Evolutionary conservation across 2,329 filamentous ascomycete species (phyloP).

Genomic region (Ophiocordyceps sinensis): DNA sequence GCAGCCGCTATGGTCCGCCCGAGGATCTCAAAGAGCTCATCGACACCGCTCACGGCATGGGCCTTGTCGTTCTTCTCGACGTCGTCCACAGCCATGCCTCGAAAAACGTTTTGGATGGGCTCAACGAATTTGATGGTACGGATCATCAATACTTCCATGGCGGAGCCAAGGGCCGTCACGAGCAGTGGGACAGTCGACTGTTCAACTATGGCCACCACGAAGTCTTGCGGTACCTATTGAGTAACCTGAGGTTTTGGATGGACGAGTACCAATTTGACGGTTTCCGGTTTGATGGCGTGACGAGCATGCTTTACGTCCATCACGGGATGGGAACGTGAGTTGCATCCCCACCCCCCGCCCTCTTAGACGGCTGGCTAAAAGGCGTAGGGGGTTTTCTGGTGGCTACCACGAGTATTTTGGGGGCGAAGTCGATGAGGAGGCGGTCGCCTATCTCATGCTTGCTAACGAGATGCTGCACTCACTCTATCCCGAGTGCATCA

Average conservation of each 20-base stretch:
- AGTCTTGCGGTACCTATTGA: slow-evolving; percentile 87
- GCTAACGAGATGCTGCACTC: slow-evolving; percentile 91
- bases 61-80: slow-evolving; percentile 81
- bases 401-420: slow-evolving; percentile 99
- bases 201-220: slow-evolving; percentile 97
- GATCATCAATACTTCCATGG: slow-evolving; percentile 95
- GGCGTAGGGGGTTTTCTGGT: slow-evolving; percentile 72
- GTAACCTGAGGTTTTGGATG: slow-evolving; percentile 98
- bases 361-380: slow-evolving; percentile 2
- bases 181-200: slow-evolving; percentile 88
- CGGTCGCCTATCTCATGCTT: slow-evolving; percentile 86
- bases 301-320: slow-evolving; percentile 92
- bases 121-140: slow-evolving; percentile 91
- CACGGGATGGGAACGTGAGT: slow-evolving; percentile 92
- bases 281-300: slow-evolving; percentile 95
- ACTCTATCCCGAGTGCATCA: slow-evolving; percentile 79
- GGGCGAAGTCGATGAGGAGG: slow-evolving; percentile 75
- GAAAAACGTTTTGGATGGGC: slow-evolving; percentile 88
- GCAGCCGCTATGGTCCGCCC: slow-evolving; percentile 83
- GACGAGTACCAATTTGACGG: slow-evolving; percentile 95
- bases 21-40: slow-evolving; percentile 95
- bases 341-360: neutral
- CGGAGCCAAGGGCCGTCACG: slow-evolving; percentile 71
- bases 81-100: slow-evolving; percentile 97
- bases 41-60: slow-evolving; percentile 84